A percentile compares a stretch with the other conserved stretches of the same genome.
These are phyloP conservation scores for Beauveria rudraprayagi DNA, from an alignment of 2,329 filamentous ascomycete species.

Conservation along the genomic window DNA sequence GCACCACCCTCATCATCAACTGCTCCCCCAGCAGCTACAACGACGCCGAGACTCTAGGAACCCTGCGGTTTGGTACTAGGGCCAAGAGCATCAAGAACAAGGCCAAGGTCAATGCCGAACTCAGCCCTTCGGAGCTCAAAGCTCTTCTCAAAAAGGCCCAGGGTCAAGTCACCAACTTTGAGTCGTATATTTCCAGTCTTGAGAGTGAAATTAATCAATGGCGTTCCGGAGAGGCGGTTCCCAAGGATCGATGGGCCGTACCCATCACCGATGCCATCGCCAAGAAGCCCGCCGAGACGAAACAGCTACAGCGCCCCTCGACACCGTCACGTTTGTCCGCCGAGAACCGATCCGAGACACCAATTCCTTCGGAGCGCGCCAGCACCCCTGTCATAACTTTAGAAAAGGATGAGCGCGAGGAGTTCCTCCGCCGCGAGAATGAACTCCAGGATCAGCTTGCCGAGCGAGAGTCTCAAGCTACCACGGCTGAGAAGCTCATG, in stretches of 20 bases:
- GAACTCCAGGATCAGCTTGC: constrained; percentile 94
- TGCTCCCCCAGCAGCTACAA: constrained; percentile 99
- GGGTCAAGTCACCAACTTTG: constrained; percentile 79
- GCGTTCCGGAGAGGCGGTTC: constrained; percentile 81
- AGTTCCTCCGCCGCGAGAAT: constrained; percentile 90
- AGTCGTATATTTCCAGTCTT: constrained; percentile 73
- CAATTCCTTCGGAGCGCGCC: constrained; percentile 66
- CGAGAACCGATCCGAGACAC: constrained; percentile 56
- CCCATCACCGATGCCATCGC: constrained; percentile 39
- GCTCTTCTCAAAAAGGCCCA: constrained; percentile 86
- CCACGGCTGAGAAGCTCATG: constrained; percentile 69
- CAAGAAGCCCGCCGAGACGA: constrained; percentile 31
- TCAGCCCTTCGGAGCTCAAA: constrained; percentile 94
- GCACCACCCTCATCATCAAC: constrained; percentile 98
- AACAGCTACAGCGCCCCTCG: constrained; percentile 40
- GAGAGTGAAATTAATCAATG: constrained; percentile 81
- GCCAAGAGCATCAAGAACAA: constrained; percentile 99
- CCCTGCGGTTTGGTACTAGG: constrained; percentile 86
- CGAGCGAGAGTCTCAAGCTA: constrained; percentile 79
- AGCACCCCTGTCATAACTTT: constrained; percentile 80
- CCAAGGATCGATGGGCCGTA: constrained; percentile 79
- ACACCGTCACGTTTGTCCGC: constrained; percentile 42
- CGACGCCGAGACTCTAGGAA: constrained; percentile 87
- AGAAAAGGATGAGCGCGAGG: constrained; percentile 94
- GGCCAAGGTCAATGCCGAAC: constrained; percentile 97